A percentile compares a stretch with the other conserved stretches of the same genome.
Evolutionary conservation across 2,329 filamentous ascomycete genomes (phyloP).

Genomic region (Aspergillaceae sp.): DNA sequence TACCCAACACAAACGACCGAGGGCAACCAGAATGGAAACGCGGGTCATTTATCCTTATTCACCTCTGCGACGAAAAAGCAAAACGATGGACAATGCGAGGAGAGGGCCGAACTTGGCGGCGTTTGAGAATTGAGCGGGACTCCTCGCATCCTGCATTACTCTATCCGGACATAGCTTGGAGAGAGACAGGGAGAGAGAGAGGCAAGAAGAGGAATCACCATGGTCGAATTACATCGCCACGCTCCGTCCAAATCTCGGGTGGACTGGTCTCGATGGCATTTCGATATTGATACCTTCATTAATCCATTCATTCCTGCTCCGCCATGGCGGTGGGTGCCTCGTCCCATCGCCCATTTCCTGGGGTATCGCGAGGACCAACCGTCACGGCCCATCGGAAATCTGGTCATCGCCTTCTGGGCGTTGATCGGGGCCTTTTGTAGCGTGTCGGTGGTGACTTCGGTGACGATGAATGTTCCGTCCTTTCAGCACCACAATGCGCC

Average conservation of each 20-base stretch:
- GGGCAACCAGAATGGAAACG: background rate
- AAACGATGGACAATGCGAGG: no score
- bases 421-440: slow-evolving; percentile 57
- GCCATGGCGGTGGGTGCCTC: slow-evolving; percentile 56
- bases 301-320: slow-evolving; percentile 62
- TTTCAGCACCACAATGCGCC: slow-evolving; percentile 49
- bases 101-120: no score
- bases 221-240: no score
- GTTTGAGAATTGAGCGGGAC: no score
- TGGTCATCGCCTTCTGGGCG: slow-evolving; percentile 54
- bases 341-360: slow-evolving; percentile 58
- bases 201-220: no score
- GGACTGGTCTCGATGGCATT: slow-evolving; percentile 36
- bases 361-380: slow-evolving; percentile 45
- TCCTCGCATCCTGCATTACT: no score
- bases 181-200: no score
- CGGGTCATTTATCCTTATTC: background rate
- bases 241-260: slow-evolving; percentile 6
- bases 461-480: slow-evolving; percentile 46
- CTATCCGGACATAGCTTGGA: no score
- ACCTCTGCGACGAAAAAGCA: no score
- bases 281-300: slow-evolving; percentile 70
- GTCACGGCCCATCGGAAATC: slow-evolving; percentile 43
- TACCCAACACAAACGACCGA: slow-evolving; percentile 21
- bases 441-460: slow-evolving; percentile 51